Base-by-base conservation (phyloP, 1,139 yeast genomes). In the Entelexis sorbosivorans region DNA sequence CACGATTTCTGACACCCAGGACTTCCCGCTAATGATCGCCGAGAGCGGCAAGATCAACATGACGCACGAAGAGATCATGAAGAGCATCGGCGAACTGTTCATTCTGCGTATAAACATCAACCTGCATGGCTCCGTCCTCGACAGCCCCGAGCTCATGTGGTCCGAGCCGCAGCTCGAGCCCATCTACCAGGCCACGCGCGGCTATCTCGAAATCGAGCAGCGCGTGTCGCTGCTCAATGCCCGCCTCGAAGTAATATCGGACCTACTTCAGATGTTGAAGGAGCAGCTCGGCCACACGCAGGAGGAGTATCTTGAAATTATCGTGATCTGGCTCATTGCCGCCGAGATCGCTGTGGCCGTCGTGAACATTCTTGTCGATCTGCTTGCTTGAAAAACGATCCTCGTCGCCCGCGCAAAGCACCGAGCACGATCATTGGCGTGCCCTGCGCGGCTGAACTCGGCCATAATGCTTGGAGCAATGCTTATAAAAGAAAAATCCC, bases 111-210 rank as follows among this genome's bases (percentile, higher is more conserved):
- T 91, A 54, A 87, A 63, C 55, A 86, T 88, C 59, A 91, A 91
- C 63, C 72, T 91, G 56, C 97, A 91, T 68, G 97, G 97, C 1
- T 87, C 96, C 2, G 93, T 91, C 22, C 71, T 91, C 57, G 98
- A 91, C 65, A 85, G 95, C 1, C 98, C 98, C 0, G 97, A 91
- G 65, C 77, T 91, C 53, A 88, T 91, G 96, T 91, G 98, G 98
- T 81, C 96, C 0, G 97, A 91, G 64, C 98, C 98, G 1, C 96
- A 89, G 62, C 72, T 91, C 54, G 97, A 91, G 65, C 98, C 98
- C 1, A 88, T 89, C 52, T 91, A 91, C 66, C 96, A 88, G 66
- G 96, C 97, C 0, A 86, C 95, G 2, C 77, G 97, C 64, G 96
- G 96, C 0, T 91, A 91, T 65, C 69, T 89, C 58, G 97, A 89